These are phyloP conservation scores for Pseudogymnoascus sp. DNA, from an alignment of 2,329 filamentous ascomycete genomes.

Conservation along the genomic window DNA sequence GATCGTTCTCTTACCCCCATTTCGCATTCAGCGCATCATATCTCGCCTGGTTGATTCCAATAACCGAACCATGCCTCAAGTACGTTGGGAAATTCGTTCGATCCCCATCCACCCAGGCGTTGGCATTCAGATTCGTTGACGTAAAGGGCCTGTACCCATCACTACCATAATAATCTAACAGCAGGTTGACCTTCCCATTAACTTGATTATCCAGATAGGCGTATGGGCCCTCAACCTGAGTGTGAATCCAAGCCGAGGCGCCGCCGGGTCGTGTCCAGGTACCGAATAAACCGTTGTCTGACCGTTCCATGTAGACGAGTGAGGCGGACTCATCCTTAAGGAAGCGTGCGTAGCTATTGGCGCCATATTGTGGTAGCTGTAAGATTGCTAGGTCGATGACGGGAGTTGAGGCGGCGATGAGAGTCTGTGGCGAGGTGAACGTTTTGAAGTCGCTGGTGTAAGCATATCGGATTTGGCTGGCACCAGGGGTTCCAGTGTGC, in stretches of 20 bases:
- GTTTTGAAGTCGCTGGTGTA: slow-evolving; percentile 49
- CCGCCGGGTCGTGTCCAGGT: slow-evolving; percentile 45
- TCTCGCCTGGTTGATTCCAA: slow-evolving; percentile 39
- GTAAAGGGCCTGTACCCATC: slow-evolving; percentile 46
- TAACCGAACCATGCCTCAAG: slow-evolving; percentile 45
- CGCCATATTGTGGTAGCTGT: slow-evolving; percentile 29
- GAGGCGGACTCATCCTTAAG: slow-evolving; percentile 48
- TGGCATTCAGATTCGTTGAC: slow-evolving; percentile 36
- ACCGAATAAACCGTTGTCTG: slow-evolving; percentile 42
- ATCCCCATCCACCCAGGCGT: slow-evolving; percentile 41
- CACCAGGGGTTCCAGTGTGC: slow-evolving; percentile 41
- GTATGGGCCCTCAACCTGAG: slow-evolving; percentile 39
- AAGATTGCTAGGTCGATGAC: slow-evolving; percentile 53
- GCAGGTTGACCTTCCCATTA: slow-evolving; percentile 36
- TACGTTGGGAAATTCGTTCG: slow-evolving; percentile 38
- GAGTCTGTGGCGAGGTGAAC: slow-evolving; percentile 43
- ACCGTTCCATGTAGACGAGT: slow-evolving; percentile 45
- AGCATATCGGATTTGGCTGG: slow-evolving; percentile 44
- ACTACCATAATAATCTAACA: slow-evolving; percentile 43
- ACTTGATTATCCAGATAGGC: slow-evolving; percentile 38
- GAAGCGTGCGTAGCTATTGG: slow-evolving; percentile 42
- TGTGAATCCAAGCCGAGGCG: slow-evolving; percentile 34
- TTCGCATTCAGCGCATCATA: slow-evolving; percentile 36
- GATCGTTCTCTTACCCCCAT: slow-evolving; percentile 26
- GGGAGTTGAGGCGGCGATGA: slow-evolving; percentile 41